Conservation (phyloP, 1,139 yeast species). For the Ogataea hybrid region DNA sequence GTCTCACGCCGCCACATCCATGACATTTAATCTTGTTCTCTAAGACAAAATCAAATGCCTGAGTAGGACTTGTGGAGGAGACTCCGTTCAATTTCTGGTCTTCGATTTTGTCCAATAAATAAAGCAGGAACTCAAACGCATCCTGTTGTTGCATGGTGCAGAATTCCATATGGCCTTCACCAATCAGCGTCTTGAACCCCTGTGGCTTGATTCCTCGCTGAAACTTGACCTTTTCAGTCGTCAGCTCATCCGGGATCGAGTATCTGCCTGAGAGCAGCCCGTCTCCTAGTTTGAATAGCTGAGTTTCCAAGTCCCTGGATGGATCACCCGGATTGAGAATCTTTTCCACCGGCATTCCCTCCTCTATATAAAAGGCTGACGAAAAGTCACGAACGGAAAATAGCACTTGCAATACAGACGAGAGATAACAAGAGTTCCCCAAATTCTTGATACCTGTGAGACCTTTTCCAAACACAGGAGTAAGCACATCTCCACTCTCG, state of each 20-base stretch:
- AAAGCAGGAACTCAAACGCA: constrained; percentile 83
- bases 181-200: constrained; percentile 72
- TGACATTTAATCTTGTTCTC: constrained; percentile 66
- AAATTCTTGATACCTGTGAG: constrained; percentile 82
- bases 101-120: constrained; percentile 64
- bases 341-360: constrained; percentile 32
- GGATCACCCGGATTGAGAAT: constrained; percentile 46
- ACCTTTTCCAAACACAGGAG: constrained; percentile 65
- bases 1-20: constrained; percentile 59
- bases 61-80: constrained; percentile 41
- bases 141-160: constrained; percentile 90
- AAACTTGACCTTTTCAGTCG: constrained; percentile 41
- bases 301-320: constrained; percentile 61
- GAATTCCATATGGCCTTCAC: constrained; percentile 78
- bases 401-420: constrained; percentile 75
- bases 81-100: constrained; percentile 32
- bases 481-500: constrained; percentile 62
- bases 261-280: constrained; percentile 78
- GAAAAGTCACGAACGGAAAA: constrained; percentile 39
- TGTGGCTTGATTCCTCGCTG: constrained; percentile 79
- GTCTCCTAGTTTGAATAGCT: constrained; percentile 73
- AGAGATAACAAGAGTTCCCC: constrained; percentile 91
- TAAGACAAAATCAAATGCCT: constrained; percentile 59
- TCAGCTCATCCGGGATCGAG: constrained; percentile 53
- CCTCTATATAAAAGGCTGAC: constrained; percentile 31